A percentile compares a stretch with the other conserved stretches of the same genome.
Conservation (phyloP, 2,329 filamentous ascomycete species). For the Pseudogymnoascus sp. region DNA sequence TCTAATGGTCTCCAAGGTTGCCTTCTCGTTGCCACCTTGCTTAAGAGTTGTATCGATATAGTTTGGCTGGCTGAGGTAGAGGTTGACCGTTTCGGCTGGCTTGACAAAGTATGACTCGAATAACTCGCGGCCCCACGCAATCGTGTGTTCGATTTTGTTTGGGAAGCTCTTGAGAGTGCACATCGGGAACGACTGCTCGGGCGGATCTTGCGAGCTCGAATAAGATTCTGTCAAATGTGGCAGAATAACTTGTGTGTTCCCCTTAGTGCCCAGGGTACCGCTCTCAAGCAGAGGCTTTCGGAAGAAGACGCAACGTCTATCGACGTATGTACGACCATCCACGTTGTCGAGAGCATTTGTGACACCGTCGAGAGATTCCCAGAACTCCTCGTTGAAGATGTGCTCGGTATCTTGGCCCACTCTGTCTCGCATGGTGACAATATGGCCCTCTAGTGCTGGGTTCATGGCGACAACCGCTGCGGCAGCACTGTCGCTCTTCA, state of each 20-base stretch:
- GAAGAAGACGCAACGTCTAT: constrained; percentile 96
- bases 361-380: constrained; percentile 78
- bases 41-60: constrained; percentile 83
- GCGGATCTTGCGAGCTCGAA: constrained; percentile 92
- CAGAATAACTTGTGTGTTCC: constrained; percentile 93
- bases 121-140: constrained; percentile 93
- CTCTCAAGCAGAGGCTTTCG: constrained; percentile 93
- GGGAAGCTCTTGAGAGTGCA: constrained; percentile 96
- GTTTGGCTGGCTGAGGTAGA: constrained; percentile 86
- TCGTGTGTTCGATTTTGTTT: constrained; percentile 97
- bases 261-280: constrained; percentile 96
- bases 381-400: constrained; percentile 91
- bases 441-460: constrained; percentile 80
- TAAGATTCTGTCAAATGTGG: constrained; percentile 93
- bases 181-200: constrained; percentile 98
- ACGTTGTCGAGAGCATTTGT: constrained; percentile 98
- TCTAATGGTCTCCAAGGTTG: constrained; percentile 81
- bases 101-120: constrained; percentile 94
- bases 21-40: constrained; percentile 91
- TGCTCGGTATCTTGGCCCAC: constrained; percentile 89
- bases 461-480: constrained; percentile 93
- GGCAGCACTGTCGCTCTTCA: constrained; percentile 95
- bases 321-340: constrained; percentile 92
- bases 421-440: constrained; percentile 77
- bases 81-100: constrained; percentile 86